Evolutionary conservation across 148 eudicot species (phyloP), one percentile per base, ranked within the genome.

Genomic region (Cornus suecica): DNA sequence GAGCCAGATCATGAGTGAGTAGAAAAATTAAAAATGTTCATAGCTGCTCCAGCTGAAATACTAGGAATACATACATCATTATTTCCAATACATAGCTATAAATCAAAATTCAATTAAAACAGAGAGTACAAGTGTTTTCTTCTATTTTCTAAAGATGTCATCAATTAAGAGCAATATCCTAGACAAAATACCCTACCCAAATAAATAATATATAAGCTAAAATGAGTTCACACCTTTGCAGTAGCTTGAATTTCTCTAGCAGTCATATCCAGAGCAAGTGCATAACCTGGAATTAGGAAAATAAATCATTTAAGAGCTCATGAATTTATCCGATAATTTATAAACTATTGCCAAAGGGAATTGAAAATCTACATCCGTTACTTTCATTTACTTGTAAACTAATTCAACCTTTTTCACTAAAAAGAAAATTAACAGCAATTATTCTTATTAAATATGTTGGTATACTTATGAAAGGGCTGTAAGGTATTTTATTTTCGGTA

Each of bases 181-280:
- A 14, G 31, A 56, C 9, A 28, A 70, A 75, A 66, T 10, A 32
- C 51, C 71, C 52, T 2, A 15, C 45, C 27, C 41, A 4, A 68
- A n/a, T 23, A 34, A 68, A 10, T 68, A 20, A 18, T 58, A 32
- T 5, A 25, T 26, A 48, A 74, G 74, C 54, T 65, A 7, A 27
- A 63, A 74, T 4, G 41, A 68, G 70, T 52, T 27, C 31, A 9
- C 65, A 87, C 97, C 97, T 92, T 92, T 63, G 93, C 93, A 72
- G 79, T 26, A 82, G 97, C 78, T 75, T 92, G 97, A 77, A 90
- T 90, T 78, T 92, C 92, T 85, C 94, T 92, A 10, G 94, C 97
- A 72, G 97, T 92, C 97, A 92, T 92, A 77, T 92, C 97, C 78
- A 92, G 77, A 32, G 85, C 97, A 90, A 92, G 86, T 25, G 97